Evolutionary conservation across 2,329 filamentous ascomycete species (phyloP).

Genomic region (Fusarium caatingaense): DNA sequence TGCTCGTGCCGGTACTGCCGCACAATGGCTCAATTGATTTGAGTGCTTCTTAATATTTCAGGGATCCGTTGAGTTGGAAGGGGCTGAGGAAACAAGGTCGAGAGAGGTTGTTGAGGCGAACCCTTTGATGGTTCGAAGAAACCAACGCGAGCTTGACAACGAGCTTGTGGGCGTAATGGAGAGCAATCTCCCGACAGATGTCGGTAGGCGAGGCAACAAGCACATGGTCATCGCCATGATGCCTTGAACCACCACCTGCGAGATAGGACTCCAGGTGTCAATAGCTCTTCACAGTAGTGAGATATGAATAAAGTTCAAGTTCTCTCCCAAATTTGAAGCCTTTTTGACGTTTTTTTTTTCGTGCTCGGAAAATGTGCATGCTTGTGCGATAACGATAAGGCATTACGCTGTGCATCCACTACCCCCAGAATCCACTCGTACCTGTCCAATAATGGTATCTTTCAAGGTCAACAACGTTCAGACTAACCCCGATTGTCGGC

Average conservation of each 20-base stretch:
- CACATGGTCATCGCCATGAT: constrained; percentile 1
- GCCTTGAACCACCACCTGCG: constrained; percentile 10
- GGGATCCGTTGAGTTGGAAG: constrained; percentile 42
- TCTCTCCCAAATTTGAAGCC: constrained; percentile 12
- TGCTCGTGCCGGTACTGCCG: constrained; percentile 48
- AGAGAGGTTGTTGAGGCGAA: constrained; percentile 15
- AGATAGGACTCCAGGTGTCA: constrained; percentile 5
- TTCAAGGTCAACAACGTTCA: constrained; percentile 1
- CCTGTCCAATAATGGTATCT: constrained; percentile 13
- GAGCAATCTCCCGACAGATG: constrained; percentile 7
- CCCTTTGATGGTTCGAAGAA: constrained; percentile 22
- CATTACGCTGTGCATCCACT: background rate
- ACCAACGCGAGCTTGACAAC: constrained; percentile 8
- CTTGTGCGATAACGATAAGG: constrained; percentile 1
- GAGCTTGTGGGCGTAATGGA: constrained; percentile 10
- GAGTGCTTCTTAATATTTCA: constrained; percentile 50
- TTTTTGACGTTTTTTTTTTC: constrained; percentile 8
- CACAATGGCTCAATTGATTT: constrained; percentile 43
- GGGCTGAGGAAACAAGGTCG: constrained; percentile 20
- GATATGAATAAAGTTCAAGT: constrained; percentile 37
- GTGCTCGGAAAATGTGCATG: background rate
- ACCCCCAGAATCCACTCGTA: constrained; percentile 12
- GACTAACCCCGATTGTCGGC: constrained; percentile 40
- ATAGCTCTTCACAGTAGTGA: constrained; percentile 26
- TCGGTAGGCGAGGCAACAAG: constrained; percentile 1